Evolutionary conservation across 2,329 filamentous ascomycete species (phyloP), one percentile per base, ranked within the genome.

Genomic region (Neofusicoccum sp.): DNA sequence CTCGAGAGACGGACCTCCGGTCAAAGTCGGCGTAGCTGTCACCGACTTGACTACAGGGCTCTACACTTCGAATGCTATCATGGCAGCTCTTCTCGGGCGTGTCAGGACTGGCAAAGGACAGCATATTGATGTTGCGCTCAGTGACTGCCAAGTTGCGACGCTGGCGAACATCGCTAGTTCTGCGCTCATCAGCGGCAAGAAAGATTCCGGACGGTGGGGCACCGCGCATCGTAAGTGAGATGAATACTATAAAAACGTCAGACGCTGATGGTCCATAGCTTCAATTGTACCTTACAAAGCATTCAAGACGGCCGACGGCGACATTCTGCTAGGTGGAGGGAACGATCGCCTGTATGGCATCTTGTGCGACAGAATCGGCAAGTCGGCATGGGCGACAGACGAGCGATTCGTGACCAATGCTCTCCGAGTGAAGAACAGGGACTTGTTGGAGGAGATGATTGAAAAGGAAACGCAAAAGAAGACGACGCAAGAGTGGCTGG

Each of bases 1-100:
- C 33, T 84, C 85, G 63, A 84, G 93, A 60, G 89, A 96, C 68
- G 92, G 93, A 0, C 89, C 92, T 1, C 95, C 95, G 0, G 95
- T 97, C 40, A 99, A 99, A 77, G 95, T 99, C 2, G 95, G 95
- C 16, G 95, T 99, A 2, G 95, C 95, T 1, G 95, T 99, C 3
- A 98, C 95, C 0, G 95, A 99, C 75, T 78, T 99, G 54, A 98
- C 95, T 0, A 98, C 95, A 0, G 95, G 95, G 0, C 78, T 99
- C 4, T 99, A 99, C 76, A 95, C 93, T 1, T 93, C 89, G 67
- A 98, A 98, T 75, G 89, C 91, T 61, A 91, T 99, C 70, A 93
- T 98, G 89, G 95, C 95, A 0, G 92, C 93, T 1, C 80, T 99
- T 16, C 79, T 98, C n/a, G 84, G 85, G 0, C 84, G 93, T 8